phyloP scores from a whole-genome alignment of 129 eudicot genomes.

The Lonicera japonica region DNA sequence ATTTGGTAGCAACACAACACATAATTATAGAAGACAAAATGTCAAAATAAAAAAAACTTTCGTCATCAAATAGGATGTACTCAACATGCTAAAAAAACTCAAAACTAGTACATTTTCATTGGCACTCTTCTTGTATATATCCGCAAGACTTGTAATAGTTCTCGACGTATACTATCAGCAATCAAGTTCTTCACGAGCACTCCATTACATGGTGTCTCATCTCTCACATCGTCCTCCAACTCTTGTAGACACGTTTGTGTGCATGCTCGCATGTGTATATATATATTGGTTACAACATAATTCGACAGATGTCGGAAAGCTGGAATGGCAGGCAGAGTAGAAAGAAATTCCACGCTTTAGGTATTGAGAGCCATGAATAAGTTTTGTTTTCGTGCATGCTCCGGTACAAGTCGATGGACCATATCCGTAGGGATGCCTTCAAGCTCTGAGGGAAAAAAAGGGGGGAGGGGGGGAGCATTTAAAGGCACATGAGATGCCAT shows the following conservation, averaged over 20 bases:
- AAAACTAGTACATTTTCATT: not conserved
- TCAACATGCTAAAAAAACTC: not conserved
- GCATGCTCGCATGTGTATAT: not conserved
- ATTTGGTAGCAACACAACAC: not conserved
- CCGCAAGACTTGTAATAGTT: no score
- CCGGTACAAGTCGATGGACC: constrained; percentile 78
- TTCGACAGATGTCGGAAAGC: not conserved
- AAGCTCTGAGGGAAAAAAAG: constrained; percentile 51
- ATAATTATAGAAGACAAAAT: not conserved
- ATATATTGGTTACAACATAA: not conserved
- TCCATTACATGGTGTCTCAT: not conserved
- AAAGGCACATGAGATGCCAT: not conserved
- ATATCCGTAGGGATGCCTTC: constrained; percentile 71
- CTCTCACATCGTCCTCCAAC: constrained; percentile 1
- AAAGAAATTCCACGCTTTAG: constrained; percentile 22
- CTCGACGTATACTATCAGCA: not conserved
- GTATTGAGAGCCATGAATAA: constrained; percentile 87
- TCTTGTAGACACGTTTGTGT: not conserved
- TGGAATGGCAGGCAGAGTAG: not conserved
- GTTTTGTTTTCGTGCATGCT: constrained; percentile 94
- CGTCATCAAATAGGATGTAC: not conserved
- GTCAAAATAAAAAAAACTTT: not conserved
- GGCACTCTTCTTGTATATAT: no score
- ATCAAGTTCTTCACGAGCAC: not conserved
- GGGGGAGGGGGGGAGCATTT: not conserved